phyloP scores from a whole-genome alignment of 257 asterid genomes.

The Petrea volubilis region DNA sequence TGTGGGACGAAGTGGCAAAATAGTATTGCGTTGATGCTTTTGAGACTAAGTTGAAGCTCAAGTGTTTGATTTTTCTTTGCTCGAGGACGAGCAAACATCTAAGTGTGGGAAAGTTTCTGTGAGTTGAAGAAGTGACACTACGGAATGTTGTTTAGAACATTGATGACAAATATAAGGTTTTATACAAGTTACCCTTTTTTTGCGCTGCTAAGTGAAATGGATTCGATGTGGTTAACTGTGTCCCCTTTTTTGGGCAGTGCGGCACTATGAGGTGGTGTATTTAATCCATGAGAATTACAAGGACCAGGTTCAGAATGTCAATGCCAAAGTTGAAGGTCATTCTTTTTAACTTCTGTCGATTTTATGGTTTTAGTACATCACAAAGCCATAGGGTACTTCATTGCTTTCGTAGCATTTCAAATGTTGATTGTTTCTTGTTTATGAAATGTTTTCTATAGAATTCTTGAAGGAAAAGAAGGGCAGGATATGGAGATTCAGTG shows the following conservation, averaged over 20 bases:
- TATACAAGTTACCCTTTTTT: not conserved
- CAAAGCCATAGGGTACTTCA: not conserved
- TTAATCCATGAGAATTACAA: slow-evolving; percentile 79
- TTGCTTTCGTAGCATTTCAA: not conserved
- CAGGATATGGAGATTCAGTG: slow-evolving; percentile 86
- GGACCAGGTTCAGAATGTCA: slow-evolving; percentile 81
- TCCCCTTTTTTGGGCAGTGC: slow-evolving; percentile 48
- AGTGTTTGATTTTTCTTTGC: no score
- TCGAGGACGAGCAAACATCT: no score
- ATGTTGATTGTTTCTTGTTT: slow-evolving; percentile 1
- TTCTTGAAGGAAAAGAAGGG: slow-evolving; percentile 91
- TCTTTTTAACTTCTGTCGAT: not conserved
- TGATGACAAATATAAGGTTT: not conserved
- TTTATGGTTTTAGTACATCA: not conserved
- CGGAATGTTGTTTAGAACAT: not conserved
- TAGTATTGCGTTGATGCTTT: no score
- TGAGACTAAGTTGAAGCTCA: no score
- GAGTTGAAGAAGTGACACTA: not conserved
- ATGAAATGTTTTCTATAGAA: slow-evolving; percentile 36
- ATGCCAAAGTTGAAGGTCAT: slow-evolving; percentile 76
- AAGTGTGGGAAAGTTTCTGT: not conserved
- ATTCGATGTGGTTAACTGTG: slow-evolving; percentile 5
- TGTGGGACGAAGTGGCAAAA: no score
- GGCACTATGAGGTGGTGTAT: slow-evolving; percentile 95
- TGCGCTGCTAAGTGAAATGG: not conserved